Evolutionary conservation across 768 basidiomycete genomes (phyloP), one percentile per base, ranked within the genome.

Genomic region (Boletus rubescentipes): DNA sequence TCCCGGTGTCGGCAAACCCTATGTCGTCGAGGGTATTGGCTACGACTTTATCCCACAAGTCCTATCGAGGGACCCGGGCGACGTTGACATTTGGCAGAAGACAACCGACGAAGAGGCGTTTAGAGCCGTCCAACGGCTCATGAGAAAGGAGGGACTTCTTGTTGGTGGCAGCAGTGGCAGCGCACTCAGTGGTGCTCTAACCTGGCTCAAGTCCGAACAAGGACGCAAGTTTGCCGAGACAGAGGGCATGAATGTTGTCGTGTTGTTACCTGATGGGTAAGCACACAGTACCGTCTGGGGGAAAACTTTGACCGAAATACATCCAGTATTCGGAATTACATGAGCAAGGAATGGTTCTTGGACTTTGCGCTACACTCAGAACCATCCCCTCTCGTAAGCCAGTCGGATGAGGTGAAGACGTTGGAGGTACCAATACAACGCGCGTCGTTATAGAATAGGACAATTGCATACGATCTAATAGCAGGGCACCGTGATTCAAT

Each of bases 151-250:
- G 72, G 95, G 91, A 1, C 79, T 98, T 9, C 78, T 99, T 3
- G 89, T 97, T 4, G 97, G 97, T 8, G 97, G 97, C 2, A 95
- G 91, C 66, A 91, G 89, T 60, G 97, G 97, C 0, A 92, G 90
- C 66, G 85, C 88, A 0, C 73, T 98, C 36, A 79, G 84, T 23
- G 93, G 89, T 40, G 82, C 91, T 5, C 64, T 97, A 39, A 68
- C 79, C 46, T 98, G 89, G 85, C 74, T 99, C 51, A 84, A 80
- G 58, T 85, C 79, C 7, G 80, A 81, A 7, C 81, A 81, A 42
- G 96, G 95, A 0, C 71, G 74, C 61, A 65, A 72, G 29, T 71
- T 90, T 9, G 87, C 86, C 0, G 74, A 83, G 53, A 84, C 82
- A 0, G 76, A 80, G 42, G 93, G 89, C 12, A 76, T 77, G 70